phyloP scores from a whole-genome alignment of 495 filamentous ascomycete species.

The Hyaloscypha finlandica region DNA sequence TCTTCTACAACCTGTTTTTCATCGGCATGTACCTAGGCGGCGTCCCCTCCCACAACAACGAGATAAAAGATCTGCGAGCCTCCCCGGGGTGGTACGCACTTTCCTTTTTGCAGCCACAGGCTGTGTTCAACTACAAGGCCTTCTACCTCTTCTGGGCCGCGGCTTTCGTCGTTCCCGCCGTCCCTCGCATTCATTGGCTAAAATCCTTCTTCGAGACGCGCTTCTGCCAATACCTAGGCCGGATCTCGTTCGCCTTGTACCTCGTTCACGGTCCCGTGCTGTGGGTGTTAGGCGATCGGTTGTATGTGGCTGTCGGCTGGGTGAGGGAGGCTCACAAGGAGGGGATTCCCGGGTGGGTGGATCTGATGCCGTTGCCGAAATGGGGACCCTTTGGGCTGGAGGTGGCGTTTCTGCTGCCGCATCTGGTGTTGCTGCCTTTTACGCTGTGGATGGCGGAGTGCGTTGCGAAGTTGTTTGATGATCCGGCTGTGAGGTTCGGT shows the following conservation, averaged over 20 bases:
- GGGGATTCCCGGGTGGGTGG: slow-evolving; percentile 33
- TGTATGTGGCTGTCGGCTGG: slow-evolving; percentile 57
- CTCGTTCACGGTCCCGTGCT: slow-evolving; percentile 56
- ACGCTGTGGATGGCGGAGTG: slow-evolving; percentile 58
- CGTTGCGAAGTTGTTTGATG: slow-evolving; percentile 54
- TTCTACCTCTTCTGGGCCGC: slow-evolving; percentile 54
- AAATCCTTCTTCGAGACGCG: slow-evolving; percentile 54
- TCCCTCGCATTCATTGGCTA: slow-evolving; percentile 52
- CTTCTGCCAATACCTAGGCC: slow-evolving; percentile 61
- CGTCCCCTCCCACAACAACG: slow-evolving; percentile 41
- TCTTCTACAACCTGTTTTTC: slow-evolving; percentile 47
- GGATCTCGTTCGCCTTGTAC: slow-evolving; percentile 57
- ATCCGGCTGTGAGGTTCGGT: slow-evolving; percentile 53
- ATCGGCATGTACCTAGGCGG: slow-evolving; percentile 47
- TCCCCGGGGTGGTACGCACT: slow-evolving; percentile 49
- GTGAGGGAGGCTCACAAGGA: slow-evolving; percentile 29
- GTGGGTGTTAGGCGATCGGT: slow-evolving; percentile 46
- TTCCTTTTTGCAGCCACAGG: slow-evolving; percentile 49
- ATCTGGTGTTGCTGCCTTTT: slow-evolving; percentile 54
- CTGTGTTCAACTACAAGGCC: slow-evolving; percentile 56
- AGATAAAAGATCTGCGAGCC: slow-evolving; percentile 37
- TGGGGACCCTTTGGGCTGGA: slow-evolving; percentile 54
- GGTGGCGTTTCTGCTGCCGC: slow-evolving; percentile 49
- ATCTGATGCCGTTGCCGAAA: slow-evolving; percentile 8
- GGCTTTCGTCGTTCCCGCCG: slow-evolving; percentile 53